A percentile compares a stretch with the other conserved stretches of the same genome.
Conservation (phyloP, 768 basidiomycete species). For the Agrocybe chaxingu region DNA sequence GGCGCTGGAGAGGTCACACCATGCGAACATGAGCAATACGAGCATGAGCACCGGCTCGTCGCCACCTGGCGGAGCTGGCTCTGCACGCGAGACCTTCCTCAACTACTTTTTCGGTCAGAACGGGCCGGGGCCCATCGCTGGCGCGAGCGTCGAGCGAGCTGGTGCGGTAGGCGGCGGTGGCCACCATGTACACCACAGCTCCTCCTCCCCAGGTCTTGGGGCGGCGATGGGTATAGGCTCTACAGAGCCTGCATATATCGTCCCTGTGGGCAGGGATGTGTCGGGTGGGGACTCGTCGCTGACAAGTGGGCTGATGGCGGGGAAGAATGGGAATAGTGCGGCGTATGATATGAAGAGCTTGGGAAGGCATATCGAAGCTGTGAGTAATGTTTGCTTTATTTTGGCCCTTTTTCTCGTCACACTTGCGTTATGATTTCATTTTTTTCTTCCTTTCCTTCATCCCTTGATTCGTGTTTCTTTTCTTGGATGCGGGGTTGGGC, state of each 20-base stretch:
- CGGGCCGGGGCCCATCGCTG: constrained; percentile 65
- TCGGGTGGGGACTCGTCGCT: constrained; percentile 50
- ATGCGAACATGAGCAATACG: constrained; percentile 20
- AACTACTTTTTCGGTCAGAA: constrained; percentile 98
- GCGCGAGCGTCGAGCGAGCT: constrained; percentile 46
- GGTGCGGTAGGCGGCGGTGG: constrained; percentile 16
- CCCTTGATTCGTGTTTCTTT: constrained; percentile 1
- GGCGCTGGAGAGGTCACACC: constrained; percentile 20
- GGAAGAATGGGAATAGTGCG: constrained; percentile 72
- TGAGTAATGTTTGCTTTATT: constrained; percentile 40
- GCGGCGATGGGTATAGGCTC: constrained; percentile 7
- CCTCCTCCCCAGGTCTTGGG: constrained; percentile 2
- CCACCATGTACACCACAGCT: constrained; percentile 10
- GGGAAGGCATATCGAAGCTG: constrained; percentile 96
- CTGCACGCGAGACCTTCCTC: constrained; percentile 88
- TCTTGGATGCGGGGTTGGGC: neutral
- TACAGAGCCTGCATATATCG: constrained; percentile 24
- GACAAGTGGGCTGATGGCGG: constrained; percentile 62
- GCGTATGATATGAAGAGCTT: constrained; percentile 99
- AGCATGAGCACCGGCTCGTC: constrained; percentile 30
- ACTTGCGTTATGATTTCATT: constrained; percentile 1
- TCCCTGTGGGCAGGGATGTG: constrained; percentile 62
- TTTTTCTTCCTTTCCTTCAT: constrained; percentile 8
- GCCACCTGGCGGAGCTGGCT: constrained; percentile 35
- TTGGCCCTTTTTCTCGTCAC: neutral